Percentiles rank a stretch among this genome's conserved stretches.
Conservation (phyloP, 1,284 basidiomycete species). For the Rhodotorula sp. region DNA sequence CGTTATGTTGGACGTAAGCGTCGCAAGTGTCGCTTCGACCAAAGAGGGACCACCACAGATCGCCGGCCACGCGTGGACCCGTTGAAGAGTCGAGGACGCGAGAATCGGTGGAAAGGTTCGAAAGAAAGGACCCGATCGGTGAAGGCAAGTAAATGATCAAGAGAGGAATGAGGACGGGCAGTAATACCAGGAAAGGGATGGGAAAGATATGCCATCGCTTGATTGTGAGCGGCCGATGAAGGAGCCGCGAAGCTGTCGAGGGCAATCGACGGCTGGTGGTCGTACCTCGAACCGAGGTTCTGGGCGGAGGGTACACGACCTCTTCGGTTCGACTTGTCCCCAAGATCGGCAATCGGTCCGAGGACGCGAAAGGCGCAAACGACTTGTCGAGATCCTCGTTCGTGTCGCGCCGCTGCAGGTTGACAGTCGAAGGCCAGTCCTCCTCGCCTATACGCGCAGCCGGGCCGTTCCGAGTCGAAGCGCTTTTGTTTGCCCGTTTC, state of each 20-base stretch:
- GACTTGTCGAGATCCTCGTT: too few species aligned
- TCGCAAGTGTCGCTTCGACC: slow-evolving; percentile 34
- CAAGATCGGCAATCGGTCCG: too few species aligned
- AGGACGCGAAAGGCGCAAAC: too few species aligned
- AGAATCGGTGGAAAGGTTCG: slow-evolving; percentile 6
- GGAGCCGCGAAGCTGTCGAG: not conserved
- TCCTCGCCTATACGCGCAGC: not conserved
- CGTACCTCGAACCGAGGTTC: too few species aligned
- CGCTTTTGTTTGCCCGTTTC: not conserved
- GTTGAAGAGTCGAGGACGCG: not conserved
- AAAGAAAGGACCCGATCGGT: slow-evolving; percentile 27
- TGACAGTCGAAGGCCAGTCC: not conserved
- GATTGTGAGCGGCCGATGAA: slow-evolving; percentile 20
- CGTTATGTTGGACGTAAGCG: slow-evolving; percentile 32
- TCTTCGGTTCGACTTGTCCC: too few species aligned
- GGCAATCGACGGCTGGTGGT: too few species aligned
- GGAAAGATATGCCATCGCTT: slow-evolving; percentile 28
- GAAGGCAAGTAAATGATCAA: slow-evolving; percentile 33
- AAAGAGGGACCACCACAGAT: slow-evolving; percentile 45
- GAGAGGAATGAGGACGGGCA: slow-evolving; percentile 25
- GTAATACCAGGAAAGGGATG: slow-evolving; percentile 22
- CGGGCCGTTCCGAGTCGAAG: not conserved
- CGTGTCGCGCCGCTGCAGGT: too few species aligned
- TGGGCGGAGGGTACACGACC: too few species aligned
- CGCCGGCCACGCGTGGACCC: slow-evolving; percentile 15